A percentile compares a stretch with the other conserved stretches of the same genome.
Conservation (phyloP, 1,284 basidiomycete genomes). For the Ganoderma meredithae region DNA sequence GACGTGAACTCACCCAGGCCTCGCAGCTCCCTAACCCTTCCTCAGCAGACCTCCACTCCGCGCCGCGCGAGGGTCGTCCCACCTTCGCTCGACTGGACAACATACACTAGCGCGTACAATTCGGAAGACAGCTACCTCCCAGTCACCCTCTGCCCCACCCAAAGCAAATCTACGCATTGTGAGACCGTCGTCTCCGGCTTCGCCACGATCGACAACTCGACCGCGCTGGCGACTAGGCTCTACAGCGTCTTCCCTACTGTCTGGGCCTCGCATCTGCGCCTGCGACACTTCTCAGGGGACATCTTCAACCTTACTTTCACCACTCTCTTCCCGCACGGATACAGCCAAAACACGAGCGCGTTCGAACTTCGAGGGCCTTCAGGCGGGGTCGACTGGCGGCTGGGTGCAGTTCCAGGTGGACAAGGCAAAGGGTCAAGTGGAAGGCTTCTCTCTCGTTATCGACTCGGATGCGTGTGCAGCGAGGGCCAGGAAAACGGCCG, state of each 20-base stretch:
- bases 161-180: conserved; percentile 38
- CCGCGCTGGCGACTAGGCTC: conserved; percentile 12
- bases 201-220: conserved; percentile 12
- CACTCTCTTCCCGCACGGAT: conserved; percentile 37
- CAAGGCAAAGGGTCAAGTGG: conserved; percentile 13
- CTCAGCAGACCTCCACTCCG: neutral
- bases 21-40: no score
- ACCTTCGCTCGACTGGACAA: neutral
- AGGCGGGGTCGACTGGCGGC: conserved; percentile 26
- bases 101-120: neutral
- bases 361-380: conserved; percentile 34
- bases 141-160: conserved; percentile 43
- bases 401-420: conserved; percentile 33
- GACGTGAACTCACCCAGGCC: neutral
- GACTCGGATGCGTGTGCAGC: conserved; percentile 25
- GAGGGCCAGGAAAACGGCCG: conserved; percentile 23
- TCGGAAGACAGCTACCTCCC: conserved; percentile 35
- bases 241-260: conserved; percentile 35
- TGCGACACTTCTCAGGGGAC: conserved; percentile 26
- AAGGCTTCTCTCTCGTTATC: conserved; percentile 29
- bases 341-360: conserved; percentile 36
- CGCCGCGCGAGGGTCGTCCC: neutral
- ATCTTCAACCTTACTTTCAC: conserved; percentile 31
- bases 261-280: conserved; percentile 36
- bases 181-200: conserved; percentile 38